Conservation (phyloP, 2,329 filamentous ascomycete genomes). For the Xylaria sp. region DNA sequence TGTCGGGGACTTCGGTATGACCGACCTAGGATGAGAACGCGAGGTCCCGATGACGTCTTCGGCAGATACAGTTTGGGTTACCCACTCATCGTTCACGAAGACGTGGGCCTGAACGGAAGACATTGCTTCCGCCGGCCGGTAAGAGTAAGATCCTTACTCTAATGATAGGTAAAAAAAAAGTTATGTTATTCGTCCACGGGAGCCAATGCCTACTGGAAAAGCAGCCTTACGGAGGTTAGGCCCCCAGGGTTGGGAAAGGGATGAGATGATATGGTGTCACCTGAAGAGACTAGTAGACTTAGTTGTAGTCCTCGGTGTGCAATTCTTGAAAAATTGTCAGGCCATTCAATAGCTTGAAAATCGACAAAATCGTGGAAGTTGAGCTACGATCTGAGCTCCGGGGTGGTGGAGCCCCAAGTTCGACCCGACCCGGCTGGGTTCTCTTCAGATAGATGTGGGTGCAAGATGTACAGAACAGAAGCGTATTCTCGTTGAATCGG, state of each 20-base stretch:
- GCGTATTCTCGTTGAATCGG: not conserved
- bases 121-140: slow-evolving; percentile 48
- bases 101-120: slow-evolving; percentile 65
- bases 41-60: slow-evolving; percentile 48
- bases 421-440: not conserved
- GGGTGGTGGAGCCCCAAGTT: too few relatives aligned
- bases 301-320: not conserved
- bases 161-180: not conserved
- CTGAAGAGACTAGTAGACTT: not conserved
- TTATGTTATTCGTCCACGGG: not conserved
- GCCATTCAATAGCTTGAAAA: not conserved
- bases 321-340: not conserved
- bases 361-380: not conserved
- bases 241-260: not conserved
- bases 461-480: not conserved
- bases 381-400: not conserved
- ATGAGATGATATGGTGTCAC: too few relatives aligned
- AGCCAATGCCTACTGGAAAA: not conserved
- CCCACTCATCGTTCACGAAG: slow-evolving; percentile 66
- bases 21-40: slow-evolving; percentile 51
- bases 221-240: not conserved
- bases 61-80: slow-evolving; percentile 63
- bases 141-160: not conserved
- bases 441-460: not conserved
- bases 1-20: slow-evolving; percentile 46